Evolutionary conservation across 495 filamentous ascomycete genomes (phyloP).

Genomic region (Ramalina intermedia): DNA sequence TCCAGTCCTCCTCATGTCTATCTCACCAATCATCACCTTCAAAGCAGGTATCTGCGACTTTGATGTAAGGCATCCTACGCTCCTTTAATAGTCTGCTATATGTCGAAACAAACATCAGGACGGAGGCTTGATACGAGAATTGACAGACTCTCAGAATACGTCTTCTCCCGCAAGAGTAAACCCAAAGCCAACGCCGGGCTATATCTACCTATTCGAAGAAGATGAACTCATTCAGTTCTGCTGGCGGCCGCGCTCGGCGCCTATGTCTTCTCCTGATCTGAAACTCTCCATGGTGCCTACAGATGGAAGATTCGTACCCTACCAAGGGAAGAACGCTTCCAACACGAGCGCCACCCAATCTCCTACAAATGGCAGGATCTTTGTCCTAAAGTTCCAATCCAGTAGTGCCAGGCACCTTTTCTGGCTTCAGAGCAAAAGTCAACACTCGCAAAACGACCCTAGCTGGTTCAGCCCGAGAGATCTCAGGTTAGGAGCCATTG

Average conservation of each 20-base stretch:
- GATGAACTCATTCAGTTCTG: constrained; percentile 95
- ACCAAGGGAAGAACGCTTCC: constrained; percentile 38
- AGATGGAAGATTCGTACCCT: constrained; percentile 73
- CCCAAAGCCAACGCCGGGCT: constrained; percentile 58
- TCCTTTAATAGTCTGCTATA: neutral
- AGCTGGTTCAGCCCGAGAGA: constrained; percentile 72
- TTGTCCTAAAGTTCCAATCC: constrained; percentile 87
- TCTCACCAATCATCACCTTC: constrained; percentile 81
- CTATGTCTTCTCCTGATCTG: constrained; percentile 53
- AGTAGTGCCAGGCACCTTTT: constrained; percentile 84
- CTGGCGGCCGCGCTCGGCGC: constrained; percentile 62
- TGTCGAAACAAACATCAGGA: neutral
- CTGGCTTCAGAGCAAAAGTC: constrained; percentile 84
- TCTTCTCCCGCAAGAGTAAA: constrained; percentile 50
- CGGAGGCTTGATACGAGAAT: neutral
- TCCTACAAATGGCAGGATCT: constrained; percentile 78
- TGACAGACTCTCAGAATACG: constrained; percentile 30
- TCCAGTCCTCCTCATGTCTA: constrained; percentile 43
- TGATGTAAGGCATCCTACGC: constrained; percentile 43
- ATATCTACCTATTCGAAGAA: constrained; percentile 86
- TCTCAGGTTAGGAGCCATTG: constrained; percentile 65
- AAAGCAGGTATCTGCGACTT: constrained; percentile 88
- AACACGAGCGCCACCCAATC: constrained; percentile 30
- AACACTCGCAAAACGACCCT: constrained; percentile 56
- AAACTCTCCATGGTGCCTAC: constrained; percentile 84